Percentiles rank a stretch among this genome's conserved stretches.
phyloP scores from a whole-genome alignment of 2,329 filamentous ascomycete genomes.

The Tolypocladium tundrense region DNA sequence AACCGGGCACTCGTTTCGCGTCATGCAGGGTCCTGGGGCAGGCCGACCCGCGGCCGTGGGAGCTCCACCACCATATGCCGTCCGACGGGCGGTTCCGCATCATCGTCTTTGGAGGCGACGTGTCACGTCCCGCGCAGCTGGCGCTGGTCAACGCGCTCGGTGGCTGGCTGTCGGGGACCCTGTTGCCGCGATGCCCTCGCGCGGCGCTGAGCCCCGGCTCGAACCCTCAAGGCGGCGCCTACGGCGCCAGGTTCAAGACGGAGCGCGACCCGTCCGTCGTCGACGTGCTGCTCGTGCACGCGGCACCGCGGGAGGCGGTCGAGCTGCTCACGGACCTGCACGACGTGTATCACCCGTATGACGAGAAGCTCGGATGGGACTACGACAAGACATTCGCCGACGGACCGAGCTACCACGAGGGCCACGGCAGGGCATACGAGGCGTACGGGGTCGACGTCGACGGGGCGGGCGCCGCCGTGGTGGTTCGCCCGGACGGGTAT shows the following conservation, averaged over 20 bases:
- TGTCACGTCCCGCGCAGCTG: slow-evolving; percentile 32
- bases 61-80: slow-evolving; percentile 45
- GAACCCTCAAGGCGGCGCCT: not conserved
- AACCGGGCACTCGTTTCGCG: slow-evolving; percentile 6
- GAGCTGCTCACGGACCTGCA: slow-evolving; percentile 40
- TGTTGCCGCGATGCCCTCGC: slow-evolving; percentile 29
- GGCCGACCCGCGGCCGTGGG: slow-evolving; percentile 42
- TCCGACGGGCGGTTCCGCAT: slow-evolving; percentile 50
- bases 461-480: slow-evolving; percentile 42
- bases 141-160: slow-evolving; percentile 37
- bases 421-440: slow-evolving; percentile 39
- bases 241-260: not conserved
- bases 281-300: slow-evolving; percentile 52
- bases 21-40: slow-evolving; percentile 47
- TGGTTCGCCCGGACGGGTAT: slow-evolving; percentile 59
- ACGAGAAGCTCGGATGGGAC: slow-evolving; percentile 38
- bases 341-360: slow-evolving; percentile 35
- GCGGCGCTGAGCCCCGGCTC: slow-evolving; percentile 11
- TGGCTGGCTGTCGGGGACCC: slow-evolving; percentile 24
- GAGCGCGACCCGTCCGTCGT: slow-evolving; percentile 24
- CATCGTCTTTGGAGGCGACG: slow-evolving; percentile 51
- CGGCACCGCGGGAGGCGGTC: slow-evolving; percentile 34
- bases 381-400: slow-evolving; percentile 49
- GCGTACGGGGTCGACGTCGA: slow-evolving; percentile 47
- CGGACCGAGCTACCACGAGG: slow-evolving; percentile 41